Percentiles rank a stretch among this genome's conserved stretches.
These are phyloP conservation scores for Tetrapisispora pingtungensis DNA, from an alignment of 805 yeast species.

Conservation along the genomic window DNA sequence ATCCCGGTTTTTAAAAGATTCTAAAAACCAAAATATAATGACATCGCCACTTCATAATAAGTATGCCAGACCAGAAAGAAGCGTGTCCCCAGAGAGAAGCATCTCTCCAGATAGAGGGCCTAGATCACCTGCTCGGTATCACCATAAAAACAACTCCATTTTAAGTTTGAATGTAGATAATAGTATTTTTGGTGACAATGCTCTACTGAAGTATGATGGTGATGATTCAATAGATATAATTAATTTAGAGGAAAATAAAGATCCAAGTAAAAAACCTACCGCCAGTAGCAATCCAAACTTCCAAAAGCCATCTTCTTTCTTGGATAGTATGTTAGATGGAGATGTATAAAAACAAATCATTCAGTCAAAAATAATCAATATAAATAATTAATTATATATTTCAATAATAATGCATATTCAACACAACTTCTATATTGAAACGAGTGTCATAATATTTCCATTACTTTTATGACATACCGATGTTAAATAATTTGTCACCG, in stretches of 20 bases:
- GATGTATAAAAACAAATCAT: constrained; percentile 1
- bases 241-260: neutral
- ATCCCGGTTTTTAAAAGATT: constrained; percentile 12
- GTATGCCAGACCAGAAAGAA: constrained; percentile 18
- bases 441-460: too few species aligned
- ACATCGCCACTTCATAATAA: neutral
- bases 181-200: neutral
- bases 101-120: constrained; percentile 25
- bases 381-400: too few species aligned
- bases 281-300: constrained; percentile 4
- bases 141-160: constrained; percentile 31
- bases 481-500: too few species aligned
- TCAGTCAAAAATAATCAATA: too few species aligned
- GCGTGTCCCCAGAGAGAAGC: constrained; percentile 26
- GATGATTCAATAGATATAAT: neutral
- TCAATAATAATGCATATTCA: too few species aligned
- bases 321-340: constrained; percentile 21
- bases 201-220: neutral
- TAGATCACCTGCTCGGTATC: constrained; percentile 26
- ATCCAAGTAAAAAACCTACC: neutral
- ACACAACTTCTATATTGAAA: too few species aligned
- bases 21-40: neutral
- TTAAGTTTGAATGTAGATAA: constrained; percentile 18
- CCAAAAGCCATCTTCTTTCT: constrained; percentile 21
- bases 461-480: too few species aligned